Evolutionary conservation across 345 rosid species (phyloP).

Genomic region (Eucalyptus dawsonii): DNA sequence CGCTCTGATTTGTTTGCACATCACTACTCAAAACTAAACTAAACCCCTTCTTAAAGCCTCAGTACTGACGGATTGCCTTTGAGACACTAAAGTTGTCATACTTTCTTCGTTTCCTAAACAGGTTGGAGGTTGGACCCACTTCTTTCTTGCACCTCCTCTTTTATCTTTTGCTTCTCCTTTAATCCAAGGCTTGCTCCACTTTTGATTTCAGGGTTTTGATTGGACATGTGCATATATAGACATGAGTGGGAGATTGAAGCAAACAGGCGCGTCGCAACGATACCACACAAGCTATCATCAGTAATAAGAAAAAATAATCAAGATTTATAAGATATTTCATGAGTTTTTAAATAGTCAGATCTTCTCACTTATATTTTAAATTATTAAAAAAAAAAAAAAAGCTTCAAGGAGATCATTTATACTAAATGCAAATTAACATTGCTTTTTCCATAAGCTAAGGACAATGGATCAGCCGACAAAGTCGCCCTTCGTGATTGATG

Average conservation of each 20-base stretch:
- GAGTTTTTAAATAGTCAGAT: accelerated
- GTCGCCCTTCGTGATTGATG: not conserved
- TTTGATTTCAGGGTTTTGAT: not conserved
- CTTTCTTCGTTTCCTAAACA: not conserved
- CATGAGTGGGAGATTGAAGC: not conserved
- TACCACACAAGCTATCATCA: not conserved
- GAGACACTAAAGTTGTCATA: not conserved
- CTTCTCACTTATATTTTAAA: not conserved
- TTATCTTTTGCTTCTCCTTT: not conserved
- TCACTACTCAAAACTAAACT: not conserved
- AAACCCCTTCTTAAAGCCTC: not conserved
- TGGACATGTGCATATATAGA: not conserved
- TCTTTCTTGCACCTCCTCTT: not conserved
- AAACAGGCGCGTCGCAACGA: not conserved
- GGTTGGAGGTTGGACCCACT: not conserved
- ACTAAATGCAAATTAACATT: not conserved
- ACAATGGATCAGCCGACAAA: not conserved
- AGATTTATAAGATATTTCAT: not conserved
- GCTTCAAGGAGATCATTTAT: not conserved
- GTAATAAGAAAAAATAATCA: not conserved
- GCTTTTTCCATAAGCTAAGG: not conserved
- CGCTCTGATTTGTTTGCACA: not conserved
- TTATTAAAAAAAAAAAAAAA: not conserved
- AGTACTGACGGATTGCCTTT: not conserved
- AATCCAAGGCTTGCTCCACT: not conserved